Conservation (phyloP, 495 filamentous ascomycete species). For the Ramalina peruviana region DNA sequence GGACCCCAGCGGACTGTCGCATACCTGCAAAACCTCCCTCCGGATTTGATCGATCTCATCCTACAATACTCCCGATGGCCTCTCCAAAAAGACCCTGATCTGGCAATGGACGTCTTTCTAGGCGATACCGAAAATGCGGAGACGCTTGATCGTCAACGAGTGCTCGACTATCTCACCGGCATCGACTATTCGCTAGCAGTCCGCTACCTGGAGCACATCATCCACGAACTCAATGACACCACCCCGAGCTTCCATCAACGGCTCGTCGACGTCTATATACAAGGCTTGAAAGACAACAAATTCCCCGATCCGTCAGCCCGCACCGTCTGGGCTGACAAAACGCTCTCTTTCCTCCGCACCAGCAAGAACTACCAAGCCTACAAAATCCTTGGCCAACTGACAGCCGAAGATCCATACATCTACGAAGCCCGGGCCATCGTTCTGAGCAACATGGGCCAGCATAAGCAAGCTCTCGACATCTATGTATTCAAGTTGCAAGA, state of each 20-base stretch:
- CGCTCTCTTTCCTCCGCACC: conserved; percentile 60
- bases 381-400: conserved; percentile 59
- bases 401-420: conserved; percentile 69
- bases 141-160: conserved; percentile 61
- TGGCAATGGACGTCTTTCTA: conserved; percentile 93
- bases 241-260: conserved; percentile 78
- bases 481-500: conserved; percentile 90
- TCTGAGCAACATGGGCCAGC: conserved; percentile 87
- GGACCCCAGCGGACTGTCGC: conserved; percentile 72
- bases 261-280: conserved; percentile 63
- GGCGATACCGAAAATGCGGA: conserved; percentile 93
- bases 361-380: conserved; percentile 69
- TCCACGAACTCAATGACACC: conserved; percentile 70
- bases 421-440: conserved; percentile 87
- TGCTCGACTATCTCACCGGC: conserved; percentile 56
- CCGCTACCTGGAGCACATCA: conserved; percentile 81
- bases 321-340: conserved; percentile 42
- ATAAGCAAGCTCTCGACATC: conserved; percentile 86
- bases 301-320: conserved; percentile 37
- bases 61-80: conserved; percentile 90
- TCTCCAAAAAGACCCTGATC: conserved; percentile 48
- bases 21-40: conserved; percentile 81
- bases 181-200: conserved; percentile 60
- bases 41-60: conserved; percentile 80
- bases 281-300: conserved; percentile 36